phyloP scores from a whole-genome alignment of 495 filamentous ascomycete species.

The Talaromyces liani region DNA sequence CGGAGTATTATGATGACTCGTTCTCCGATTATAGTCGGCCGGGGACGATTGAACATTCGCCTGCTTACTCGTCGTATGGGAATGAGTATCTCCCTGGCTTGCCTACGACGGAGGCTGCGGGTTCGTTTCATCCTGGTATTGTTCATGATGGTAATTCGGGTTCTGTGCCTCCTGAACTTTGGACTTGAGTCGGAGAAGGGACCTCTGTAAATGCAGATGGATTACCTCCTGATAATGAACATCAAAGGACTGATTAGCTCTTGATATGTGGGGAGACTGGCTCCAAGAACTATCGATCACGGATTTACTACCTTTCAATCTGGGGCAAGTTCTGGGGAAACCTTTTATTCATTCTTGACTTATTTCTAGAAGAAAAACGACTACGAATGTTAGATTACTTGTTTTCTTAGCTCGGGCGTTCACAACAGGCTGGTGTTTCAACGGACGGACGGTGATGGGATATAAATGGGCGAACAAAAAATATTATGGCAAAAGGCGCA shows the following conservation, averaged over 20 bases:
- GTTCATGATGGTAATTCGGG: conserved; percentile 21
- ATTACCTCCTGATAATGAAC: background rate
- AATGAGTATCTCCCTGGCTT: conserved; percentile 23
- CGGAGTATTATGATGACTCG: conserved; percentile 22
- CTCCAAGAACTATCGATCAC: background rate
- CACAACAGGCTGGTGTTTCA: background rate
- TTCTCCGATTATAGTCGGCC: conserved; percentile 24
- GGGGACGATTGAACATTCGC: conserved; percentile 22
- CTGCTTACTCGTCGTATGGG: conserved; percentile 27
- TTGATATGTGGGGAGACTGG: background rate
- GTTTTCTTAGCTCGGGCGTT: background rate
- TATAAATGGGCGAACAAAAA: background rate
- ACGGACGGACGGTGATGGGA: background rate
- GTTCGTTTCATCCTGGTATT: conserved; percentile 27
- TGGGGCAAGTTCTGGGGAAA: background rate
- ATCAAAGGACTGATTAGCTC: background rate
- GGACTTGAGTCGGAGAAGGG: background rate
- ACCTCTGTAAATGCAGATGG: background rate
- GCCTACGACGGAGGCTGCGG: conserved; percentile 17
- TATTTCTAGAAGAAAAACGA: background rate
- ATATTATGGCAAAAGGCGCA: background rate
- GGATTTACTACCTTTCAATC: background rate
- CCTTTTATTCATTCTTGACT: background rate
- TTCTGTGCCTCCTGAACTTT: background rate
- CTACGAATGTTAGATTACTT: background rate